These are phyloP conservation scores for Phyllosticta citribraziliensis DNA, from an alignment of 2,329 filamentous ascomycete species.

Conservation along the genomic window DNA sequence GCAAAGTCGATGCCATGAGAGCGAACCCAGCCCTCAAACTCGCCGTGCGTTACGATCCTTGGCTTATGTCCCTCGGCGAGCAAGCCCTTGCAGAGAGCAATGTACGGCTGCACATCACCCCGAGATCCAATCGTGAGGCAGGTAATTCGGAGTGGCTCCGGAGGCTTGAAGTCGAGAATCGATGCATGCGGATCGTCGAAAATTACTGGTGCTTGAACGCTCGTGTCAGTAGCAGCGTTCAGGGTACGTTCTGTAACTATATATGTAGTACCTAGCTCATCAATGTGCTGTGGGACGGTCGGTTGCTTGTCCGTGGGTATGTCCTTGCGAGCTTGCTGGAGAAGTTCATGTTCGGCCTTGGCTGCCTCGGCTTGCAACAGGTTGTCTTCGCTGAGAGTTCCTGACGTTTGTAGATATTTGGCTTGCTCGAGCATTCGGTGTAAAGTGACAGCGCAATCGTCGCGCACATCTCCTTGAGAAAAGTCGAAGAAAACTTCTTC, in stretches of 20 bases:
- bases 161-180: conserved; percentile 82
- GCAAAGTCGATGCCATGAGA: conserved; percentile 91
- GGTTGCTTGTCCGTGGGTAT: conserved; percentile 29
- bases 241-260: neutral
- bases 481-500: conserved; percentile 98
- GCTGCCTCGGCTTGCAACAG: conserved; percentile 63
- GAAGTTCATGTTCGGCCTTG: conserved; percentile 67
- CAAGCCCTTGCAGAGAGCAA: conserved; percentile 85
- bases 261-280: conserved; percentile 9
- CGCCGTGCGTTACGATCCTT: conserved; percentile 81
- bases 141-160: conserved; percentile 69
- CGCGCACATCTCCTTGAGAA: conserved; percentile 61
- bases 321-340: conserved; percentile 60
- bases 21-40: conserved; percentile 83
- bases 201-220: conserved; percentile 48
- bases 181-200: conserved; percentile 87
- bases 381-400: conserved; percentile 57
- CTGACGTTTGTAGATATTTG: conserved; percentile 61
- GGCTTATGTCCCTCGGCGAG: conserved; percentile 77
- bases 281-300: conserved; percentile 15
- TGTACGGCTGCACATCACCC: conserved; percentile 95
- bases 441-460: conserved; percentile 80
- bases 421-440: conserved; percentile 65
- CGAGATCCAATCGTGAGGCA: conserved; percentile 93
- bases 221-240: neutral